Base-by-base conservation (phyloP, 371 early-diverging fungal genomes). In the Actinomucor elegans region DNA sequence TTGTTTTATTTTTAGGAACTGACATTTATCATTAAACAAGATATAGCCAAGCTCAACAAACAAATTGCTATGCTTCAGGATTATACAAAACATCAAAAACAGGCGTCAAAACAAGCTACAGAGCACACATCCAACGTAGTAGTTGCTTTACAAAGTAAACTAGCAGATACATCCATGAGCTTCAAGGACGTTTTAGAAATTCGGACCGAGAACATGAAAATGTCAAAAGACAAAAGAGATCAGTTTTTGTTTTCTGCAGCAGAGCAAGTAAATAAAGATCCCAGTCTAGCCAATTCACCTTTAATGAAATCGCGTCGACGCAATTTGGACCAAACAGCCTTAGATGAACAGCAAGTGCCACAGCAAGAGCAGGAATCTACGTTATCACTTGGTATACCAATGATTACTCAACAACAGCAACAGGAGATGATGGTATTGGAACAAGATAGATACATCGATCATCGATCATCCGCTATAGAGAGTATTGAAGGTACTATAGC, bases 41-140 rank as follows among this genome's bases (percentile, higher is more conserved):
- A 96, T 55, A 95, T 98, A 59, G 94, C 94, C 26, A 87, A 87
- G 46, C 77, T 97, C 43, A 94, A 94, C 66, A 84, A 86, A 46
- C 94, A 94, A 71, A 95, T 97, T 45, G 82, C 90, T 14, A 84
- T 84, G 65, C 78, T 97, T 31, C 92, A 93, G 66, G 79, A 71
- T 15, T 82, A 84, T 40, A 73, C 81, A 9, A 69, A 71, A 21
- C 55, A 68, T 18, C 79, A 76, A 32, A 77, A 73, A 44, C 78
- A 78, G 28, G 59, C 69, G 0, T 75, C 78, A 8, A 86, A 86
- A 53, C 95, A 97, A 64, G 88, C 87, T 17, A 75, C 81, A 35
- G 96, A 98, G 59, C 99, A 98, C 76, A 88, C 92, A 10, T 69
- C 88, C n/a, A 92, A 92, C 61, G 90, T 98, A 10, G 93, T 98